Evolutionary conservation across 129 eudicot genomes (phyloP).

Genomic region (Pulicaria dysenterica): DNA sequence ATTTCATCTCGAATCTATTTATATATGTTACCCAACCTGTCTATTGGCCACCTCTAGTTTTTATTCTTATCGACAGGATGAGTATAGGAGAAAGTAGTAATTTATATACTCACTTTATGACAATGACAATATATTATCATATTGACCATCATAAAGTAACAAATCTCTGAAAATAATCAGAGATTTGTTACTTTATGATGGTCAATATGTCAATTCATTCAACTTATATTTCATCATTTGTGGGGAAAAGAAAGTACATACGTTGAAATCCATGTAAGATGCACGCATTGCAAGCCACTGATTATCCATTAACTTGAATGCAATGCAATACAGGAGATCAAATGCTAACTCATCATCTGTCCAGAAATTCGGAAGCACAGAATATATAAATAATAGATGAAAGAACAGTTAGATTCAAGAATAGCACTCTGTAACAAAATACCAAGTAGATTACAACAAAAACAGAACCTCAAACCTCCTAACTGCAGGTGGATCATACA

Average conservation of each 20-base stretch:
- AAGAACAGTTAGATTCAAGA: neutral
- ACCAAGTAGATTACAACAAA: neutral
- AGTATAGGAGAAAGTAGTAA: too few species aligned
- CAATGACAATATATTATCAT: neutral
- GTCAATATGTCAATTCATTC: neutral
- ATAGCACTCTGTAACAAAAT: neutral
- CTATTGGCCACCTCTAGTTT: too few species aligned
- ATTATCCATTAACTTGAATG: conserved; percentile 90
- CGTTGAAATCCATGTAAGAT: conserved; percentile 99
- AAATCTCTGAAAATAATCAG: too few species aligned
- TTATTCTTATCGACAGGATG: too few species aligned
- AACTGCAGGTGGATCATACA: neutral
- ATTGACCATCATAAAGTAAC: neutral
- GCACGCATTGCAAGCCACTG: conserved; percentile 98
- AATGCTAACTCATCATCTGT: conserved; percentile 89
- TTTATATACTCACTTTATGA: too few species aligned
- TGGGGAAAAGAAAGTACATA: conserved; percentile 41
- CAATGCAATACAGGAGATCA: conserved; percentile 84
- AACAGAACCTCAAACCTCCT: conserved; percentile 1
- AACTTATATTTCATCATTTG: neutral
- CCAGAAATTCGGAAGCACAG: neutral
- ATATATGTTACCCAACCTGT: too few species aligned
- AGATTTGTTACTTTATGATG: neutral
- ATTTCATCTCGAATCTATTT: too few species aligned
- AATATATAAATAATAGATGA: neutral